phyloP scores from a whole-genome alignment of 2,329 filamentous ascomycete genomes.

The Trichoderma sp. region DNA sequence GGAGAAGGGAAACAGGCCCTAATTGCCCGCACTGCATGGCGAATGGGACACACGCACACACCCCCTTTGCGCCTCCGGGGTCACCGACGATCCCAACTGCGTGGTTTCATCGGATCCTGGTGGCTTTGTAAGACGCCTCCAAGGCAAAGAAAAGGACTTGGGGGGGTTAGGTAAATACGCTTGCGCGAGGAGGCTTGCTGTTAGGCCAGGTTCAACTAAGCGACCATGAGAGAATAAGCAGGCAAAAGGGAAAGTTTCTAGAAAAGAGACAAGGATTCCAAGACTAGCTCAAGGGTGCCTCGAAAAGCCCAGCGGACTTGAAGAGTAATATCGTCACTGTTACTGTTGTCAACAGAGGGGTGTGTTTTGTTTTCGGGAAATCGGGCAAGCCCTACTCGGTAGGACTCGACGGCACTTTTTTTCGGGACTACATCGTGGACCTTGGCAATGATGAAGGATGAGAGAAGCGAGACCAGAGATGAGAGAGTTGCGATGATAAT shows the following conservation, averaged over 20 bases:
- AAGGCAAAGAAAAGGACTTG: background rate
- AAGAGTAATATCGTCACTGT: background rate
- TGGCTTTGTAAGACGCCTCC: conserved; percentile 14
- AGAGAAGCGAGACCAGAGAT: background rate
- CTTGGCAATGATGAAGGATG: background rate
- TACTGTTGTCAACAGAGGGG: background rate
- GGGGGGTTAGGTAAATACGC: background rate
- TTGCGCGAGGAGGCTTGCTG: background rate
- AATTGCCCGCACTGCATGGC: background rate
- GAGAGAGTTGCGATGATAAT: background rate
- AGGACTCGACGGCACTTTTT: background rate
- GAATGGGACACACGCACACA: background rate
- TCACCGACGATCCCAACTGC: conserved; percentile 13
- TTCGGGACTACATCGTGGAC: background rate
- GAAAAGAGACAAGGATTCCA: background rate
- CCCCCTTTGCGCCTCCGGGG: background rate
- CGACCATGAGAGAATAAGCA: conserved; percentile 8
- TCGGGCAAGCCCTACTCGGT: background rate
- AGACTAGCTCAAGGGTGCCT: background rate
- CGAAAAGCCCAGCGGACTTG: background rate
- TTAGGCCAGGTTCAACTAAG: background rate
- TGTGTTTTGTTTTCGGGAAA: background rate
- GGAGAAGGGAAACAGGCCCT: background rate
- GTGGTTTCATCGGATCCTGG: background rate
- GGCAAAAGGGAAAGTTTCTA: conserved; percentile 9